Conservation (phyloP, 1,139 yeast species). For the Yamadazyma taylorii region DNA sequence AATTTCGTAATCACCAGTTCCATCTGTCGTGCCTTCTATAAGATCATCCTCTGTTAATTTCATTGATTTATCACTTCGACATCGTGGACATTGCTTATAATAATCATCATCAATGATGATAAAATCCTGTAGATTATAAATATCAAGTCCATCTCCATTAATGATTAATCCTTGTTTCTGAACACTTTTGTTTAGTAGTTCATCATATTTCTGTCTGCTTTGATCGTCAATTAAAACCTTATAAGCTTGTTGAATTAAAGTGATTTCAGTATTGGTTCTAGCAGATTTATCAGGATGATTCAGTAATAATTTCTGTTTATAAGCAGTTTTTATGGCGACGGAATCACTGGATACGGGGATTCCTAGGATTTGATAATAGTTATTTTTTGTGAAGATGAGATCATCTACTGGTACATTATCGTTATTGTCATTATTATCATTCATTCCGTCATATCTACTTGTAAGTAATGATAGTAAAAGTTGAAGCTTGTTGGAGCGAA, state of each 20-base stretch:
- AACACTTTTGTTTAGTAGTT: slow-evolving; percentile 33
- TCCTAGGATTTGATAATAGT: slow-evolving; percentile 54
- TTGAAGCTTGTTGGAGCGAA: no score
- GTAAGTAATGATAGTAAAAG: no score
- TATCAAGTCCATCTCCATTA: slow-evolving; percentile 67
- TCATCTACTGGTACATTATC: not conserved
- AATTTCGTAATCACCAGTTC: slow-evolving; percentile 61
- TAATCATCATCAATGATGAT: slow-evolving; percentile 37
- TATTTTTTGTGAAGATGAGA: not conserved
- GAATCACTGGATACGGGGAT: slow-evolving; percentile 37
- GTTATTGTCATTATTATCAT: no score
- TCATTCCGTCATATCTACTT: no score
- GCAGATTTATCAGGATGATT: slow-evolving; percentile 74
- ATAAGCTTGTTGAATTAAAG: slow-evolving; percentile 62
- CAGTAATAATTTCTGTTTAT: slow-evolving; percentile 54
- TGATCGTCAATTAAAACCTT: slow-evolving; percentile 42
- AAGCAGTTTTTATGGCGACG: slow-evolving; percentile 57
- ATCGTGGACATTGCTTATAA: slow-evolving; percentile 66
- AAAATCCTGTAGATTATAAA: slow-evolving; percentile 63
- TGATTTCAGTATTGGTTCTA: slow-evolving; percentile 22
- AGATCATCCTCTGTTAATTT: slow-evolving; percentile 60
- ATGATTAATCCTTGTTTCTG: slow-evolving; percentile 51
- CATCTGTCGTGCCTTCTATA: slow-evolving; percentile 49
- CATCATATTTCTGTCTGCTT: slow-evolving; percentile 49
- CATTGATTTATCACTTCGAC: slow-evolving; percentile 58